These are phyloP conservation scores for Xylariaceae sp. DNA, from an alignment of 2,329 filamentous ascomycete species.

Conservation along the genomic window DNA sequence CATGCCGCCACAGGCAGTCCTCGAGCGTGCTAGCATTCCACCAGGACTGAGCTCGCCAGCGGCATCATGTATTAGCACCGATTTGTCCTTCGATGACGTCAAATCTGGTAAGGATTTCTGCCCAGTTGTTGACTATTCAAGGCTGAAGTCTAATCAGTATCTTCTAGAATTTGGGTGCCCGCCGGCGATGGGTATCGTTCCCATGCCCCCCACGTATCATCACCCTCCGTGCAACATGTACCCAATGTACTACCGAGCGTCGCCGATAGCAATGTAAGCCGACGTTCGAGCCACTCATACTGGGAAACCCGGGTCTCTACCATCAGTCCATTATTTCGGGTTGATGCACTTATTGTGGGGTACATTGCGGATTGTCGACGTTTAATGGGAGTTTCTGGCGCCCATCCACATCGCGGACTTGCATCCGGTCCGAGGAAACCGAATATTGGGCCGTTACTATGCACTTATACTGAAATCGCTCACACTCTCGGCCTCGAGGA, in stretches of 20 bases:
- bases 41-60: constrained; percentile 30
- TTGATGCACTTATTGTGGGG: constrained; percentile 34
- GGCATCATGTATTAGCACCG: constrained; percentile 28
- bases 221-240: constrained; percentile 35
- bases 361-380: constrained; percentile 35
- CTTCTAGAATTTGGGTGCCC: constrained; percentile 32
- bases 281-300: constrained; percentile 13
- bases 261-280: constrained; percentile 22
- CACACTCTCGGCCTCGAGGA: constrained; percentile 20
- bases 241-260: constrained; percentile 33
- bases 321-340: constrained; percentile 28
- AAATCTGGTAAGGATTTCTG: constrained; percentile 29
- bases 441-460: constrained; percentile 32
- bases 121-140: constrained; percentile 11
- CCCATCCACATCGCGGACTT: constrained; percentile 21
- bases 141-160: constrained; percentile 25
- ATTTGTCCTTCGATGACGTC: constrained; percentile 34
- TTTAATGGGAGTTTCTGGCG: constrained; percentile 26
- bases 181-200: constrained; percentile 29
- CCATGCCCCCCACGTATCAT: constrained; percentile 31
- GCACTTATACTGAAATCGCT: constrained; percentile 12
- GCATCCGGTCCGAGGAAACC: constrained; percentile 33
- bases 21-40: constrained; percentile 32
- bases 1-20: constrained; percentile 40
- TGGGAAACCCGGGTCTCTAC: constrained; percentile 35